Evolutionary conservation across 177 flowering plant species (phyloP).

Genomic region (Vitis hybrid): DNA sequence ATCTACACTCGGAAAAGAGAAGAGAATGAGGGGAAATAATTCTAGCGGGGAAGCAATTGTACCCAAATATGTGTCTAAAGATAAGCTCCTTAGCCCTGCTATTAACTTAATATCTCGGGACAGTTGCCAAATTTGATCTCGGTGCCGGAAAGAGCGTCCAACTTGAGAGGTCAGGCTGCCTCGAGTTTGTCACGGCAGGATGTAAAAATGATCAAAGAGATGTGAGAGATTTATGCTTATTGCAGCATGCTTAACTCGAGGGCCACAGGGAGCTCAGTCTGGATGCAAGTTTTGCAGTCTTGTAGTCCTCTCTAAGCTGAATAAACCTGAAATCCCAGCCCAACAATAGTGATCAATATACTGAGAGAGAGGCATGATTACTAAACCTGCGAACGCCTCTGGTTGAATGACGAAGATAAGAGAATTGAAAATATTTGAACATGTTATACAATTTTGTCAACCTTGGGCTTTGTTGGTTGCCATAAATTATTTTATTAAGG

Average conservation of each 20-base stretch:
- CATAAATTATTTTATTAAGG: too few relatives aligned
- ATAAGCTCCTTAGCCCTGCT: slow-evolving; percentile 1
- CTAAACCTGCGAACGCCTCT: too few relatives aligned
- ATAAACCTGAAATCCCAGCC: slow-evolving; percentile 56
- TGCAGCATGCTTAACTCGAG: slow-evolving; percentile 22
- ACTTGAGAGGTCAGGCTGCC: slow-evolving; percentile 3
- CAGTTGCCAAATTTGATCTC: not conserved
- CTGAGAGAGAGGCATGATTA: not conserved
- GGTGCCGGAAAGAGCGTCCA: not conserved
- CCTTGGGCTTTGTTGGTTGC: too few relatives aligned
- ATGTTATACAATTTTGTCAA: too few relatives aligned
- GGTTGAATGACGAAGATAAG: too few relatives aligned
- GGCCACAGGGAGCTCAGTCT: slow-evolving; percentile 72
- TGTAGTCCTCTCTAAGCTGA: slow-evolving; percentile 84
- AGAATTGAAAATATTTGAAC: too few relatives aligned
- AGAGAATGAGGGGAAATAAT: not conserved
- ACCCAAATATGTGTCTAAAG: not conserved
- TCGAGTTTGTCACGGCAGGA: slow-evolving; percentile 4
- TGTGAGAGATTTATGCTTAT: not conserved
- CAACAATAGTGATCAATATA: slow-evolving; percentile 4
- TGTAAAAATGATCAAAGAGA: not conserved
- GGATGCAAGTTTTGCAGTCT: slow-evolving; percentile 79
- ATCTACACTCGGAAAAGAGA: slow-evolving; percentile 16
- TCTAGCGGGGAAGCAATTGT: not conserved
- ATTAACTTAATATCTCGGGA: not conserved